These are phyloP conservation scores for Musa beccarii DNA, from an alignment of 176 grass and related monocot species.

Conservation along the genomic window DNA sequence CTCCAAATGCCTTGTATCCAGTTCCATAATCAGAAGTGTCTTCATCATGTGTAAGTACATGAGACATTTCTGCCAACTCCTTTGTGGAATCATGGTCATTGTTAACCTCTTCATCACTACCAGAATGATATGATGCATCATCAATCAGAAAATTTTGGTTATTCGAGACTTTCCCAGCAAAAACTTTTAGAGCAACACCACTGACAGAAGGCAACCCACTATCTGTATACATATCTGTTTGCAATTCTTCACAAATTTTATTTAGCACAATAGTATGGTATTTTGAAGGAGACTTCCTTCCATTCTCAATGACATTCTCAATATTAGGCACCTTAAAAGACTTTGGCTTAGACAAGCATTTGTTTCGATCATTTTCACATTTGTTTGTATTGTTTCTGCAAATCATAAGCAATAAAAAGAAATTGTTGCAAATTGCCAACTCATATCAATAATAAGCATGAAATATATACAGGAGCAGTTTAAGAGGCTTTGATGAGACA, in stretches of 20 bases:
- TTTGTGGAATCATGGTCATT: neutral
- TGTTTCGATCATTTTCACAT: no score
- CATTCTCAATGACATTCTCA: slow-evolving; percentile 35
- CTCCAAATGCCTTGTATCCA: slow-evolving; percentile 74
- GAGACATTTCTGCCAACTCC: neutral
- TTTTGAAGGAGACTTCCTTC: slow-evolving; percentile 48
- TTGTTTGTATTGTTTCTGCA: neutral
- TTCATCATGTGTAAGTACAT: slow-evolving; percentile 8
- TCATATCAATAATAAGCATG: no score
- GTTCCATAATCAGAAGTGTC: slow-evolving; percentile 49
- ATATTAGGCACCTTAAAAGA: slow-evolving; percentile 58
- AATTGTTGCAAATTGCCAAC: neutral
- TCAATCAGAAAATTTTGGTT: slow-evolving; percentile 44
- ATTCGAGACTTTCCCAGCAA: slow-evolving; percentile 61
- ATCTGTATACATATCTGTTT: slow-evolving; percentile 40
- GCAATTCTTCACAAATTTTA: slow-evolving; percentile 43
- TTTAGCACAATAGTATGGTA: slow-evolving; percentile 44
- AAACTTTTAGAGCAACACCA: slow-evolving; percentile 56
- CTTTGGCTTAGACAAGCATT: neutral
- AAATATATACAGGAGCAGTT: no score
- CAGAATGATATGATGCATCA: slow-evolving; percentile 23
- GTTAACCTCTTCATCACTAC: neutral
- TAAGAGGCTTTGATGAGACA: no score
- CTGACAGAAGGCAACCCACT: slow-evolving; percentile 62
- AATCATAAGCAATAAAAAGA: neutral